phyloP scores from a whole-genome alignment of 1,284 basidiomycete genomes.

The Trichosporon coremiiforme region DNA sequence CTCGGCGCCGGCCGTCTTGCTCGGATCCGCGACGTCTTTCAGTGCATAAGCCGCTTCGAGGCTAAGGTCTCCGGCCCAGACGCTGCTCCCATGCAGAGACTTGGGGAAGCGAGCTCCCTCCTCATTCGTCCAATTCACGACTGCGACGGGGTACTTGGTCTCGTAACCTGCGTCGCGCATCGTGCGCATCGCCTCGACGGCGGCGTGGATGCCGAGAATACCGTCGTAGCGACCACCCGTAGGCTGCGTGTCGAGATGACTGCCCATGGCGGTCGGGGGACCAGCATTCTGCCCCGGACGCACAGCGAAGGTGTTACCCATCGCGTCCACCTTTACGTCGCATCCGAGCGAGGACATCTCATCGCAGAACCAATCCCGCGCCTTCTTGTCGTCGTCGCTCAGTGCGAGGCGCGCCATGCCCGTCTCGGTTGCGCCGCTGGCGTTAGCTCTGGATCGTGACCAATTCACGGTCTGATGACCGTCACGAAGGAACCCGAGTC shows the following conservation, averaged over 20 bases:
- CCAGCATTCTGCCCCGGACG: slow-evolving; percentile 34
- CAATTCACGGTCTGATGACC: neutral
- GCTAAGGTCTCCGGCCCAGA: slow-evolving; percentile 34
- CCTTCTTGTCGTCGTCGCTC: slow-evolving; percentile 43
- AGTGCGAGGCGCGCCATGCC: slow-evolving; percentile 39
- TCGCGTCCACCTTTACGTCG: slow-evolving; percentile 40
- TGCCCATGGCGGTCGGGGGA: slow-evolving; percentile 41
- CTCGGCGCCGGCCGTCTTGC: slow-evolving; percentile 28
- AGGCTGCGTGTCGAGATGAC: slow-evolving; percentile 46
- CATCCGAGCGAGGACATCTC: slow-evolving; percentile 45
- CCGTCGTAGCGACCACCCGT: slow-evolving; percentile 45
- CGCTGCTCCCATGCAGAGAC: slow-evolving; percentile 27
- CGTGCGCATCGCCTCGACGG: slow-evolving; percentile 35
- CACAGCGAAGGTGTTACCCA: slow-evolving; percentile 52
- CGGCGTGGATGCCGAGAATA: slow-evolving; percentile 40
- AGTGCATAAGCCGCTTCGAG: slow-evolving; percentile 23
- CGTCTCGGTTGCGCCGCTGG: slow-evolving; percentile 27
- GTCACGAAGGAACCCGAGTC: neutral
- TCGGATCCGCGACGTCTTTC: slow-evolving; percentile 27
- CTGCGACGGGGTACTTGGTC: slow-evolving; percentile 33
- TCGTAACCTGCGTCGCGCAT: slow-evolving; percentile 28
- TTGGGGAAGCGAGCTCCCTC: slow-evolving; percentile 31
- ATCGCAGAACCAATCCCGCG: slow-evolving; percentile 44
- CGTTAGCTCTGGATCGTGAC: slow-evolving; percentile 16
- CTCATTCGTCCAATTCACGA: slow-evolving; percentile 42